Conservation (phyloP, 2,329 filamentous ascomycete species). For the Chaetomium sp. region DNA sequence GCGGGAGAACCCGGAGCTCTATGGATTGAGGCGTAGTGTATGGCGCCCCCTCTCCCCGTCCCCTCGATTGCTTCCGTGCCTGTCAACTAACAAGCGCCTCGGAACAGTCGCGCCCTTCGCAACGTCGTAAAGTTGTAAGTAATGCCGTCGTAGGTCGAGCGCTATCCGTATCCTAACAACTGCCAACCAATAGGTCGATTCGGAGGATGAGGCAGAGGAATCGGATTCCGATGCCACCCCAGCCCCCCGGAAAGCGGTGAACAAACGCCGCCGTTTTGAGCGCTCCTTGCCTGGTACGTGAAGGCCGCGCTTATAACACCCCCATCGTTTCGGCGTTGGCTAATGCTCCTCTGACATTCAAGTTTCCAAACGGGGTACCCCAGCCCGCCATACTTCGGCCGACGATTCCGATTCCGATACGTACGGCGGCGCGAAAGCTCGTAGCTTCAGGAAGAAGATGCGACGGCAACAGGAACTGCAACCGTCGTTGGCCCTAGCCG, state of each 20-base stretch:
- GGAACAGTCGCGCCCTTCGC: conserved; percentile 48
- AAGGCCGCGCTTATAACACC: background rate
- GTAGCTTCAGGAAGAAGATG: conserved; percentile 25
- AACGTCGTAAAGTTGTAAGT: conserved; percentile 53
- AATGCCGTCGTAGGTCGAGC: background rate
- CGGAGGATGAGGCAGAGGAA: conserved; percentile 57
- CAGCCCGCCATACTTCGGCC: conserved; percentile 24
- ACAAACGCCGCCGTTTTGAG: conserved; percentile 65
- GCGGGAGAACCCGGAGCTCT: conserved; percentile 85
- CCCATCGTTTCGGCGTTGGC: background rate
- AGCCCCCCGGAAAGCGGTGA: conserved; percentile 52
- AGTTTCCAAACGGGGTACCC: conserved; percentile 27
- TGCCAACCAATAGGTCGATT: conserved; percentile 37
- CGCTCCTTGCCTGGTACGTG: conserved; percentile 57
- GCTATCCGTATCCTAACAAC: conserved; percentile 18
- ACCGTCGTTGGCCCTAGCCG: conserved; percentile 20
- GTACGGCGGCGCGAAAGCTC: conserved; percentile 26
- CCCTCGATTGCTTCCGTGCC: conserved; percentile 10
- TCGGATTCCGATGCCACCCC: conserved; percentile 66
- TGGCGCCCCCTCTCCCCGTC: conserved; percentile 28
- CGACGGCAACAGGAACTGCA: conserved; percentile 27
- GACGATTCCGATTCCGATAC: conserved; percentile 27
- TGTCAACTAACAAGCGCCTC: conserved; percentile 28
- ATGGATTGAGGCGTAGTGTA: conserved; percentile 90
- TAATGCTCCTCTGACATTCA: conserved; percentile 2